phyloP scores from a whole-genome alignment of 257 asterid species.

The Schizonepeta tenuifolia region DNA sequence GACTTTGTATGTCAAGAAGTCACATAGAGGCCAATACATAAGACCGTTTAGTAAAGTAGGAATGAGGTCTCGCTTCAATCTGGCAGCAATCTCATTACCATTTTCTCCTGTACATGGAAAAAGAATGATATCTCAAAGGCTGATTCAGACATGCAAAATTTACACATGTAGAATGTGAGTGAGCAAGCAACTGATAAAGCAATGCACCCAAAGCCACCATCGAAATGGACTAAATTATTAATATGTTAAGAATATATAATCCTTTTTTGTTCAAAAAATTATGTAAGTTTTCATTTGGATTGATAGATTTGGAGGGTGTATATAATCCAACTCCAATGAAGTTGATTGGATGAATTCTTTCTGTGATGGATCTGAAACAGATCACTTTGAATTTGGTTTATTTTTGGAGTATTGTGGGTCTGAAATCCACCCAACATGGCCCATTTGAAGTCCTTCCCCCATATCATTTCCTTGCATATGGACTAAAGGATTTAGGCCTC shows the following conservation, averaged over 20 bases:
- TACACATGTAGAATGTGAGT: background rate
- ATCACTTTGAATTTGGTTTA: background rate
- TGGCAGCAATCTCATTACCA: slow-evolving; percentile 61
- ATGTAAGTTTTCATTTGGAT: background rate
- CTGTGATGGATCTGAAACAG: background rate
- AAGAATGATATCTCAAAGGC: slow-evolving; percentile 7
- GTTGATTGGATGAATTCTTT: background rate
- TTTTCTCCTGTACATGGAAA: slow-evolving; percentile 58
- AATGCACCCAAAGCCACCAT: background rate
- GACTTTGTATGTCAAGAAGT: slow-evolving; percentile 76
- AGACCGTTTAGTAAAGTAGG: slow-evolving; percentile 79
- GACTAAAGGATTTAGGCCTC: too few species aligned
- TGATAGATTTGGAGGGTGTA: background rate
- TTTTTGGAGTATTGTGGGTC: background rate
- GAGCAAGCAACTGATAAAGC: background rate
- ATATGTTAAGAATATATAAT: background rate
- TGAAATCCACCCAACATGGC: background rate
- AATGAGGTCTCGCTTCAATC: slow-evolving; percentile 81
- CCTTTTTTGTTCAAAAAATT: background rate
- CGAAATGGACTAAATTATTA: background rate
- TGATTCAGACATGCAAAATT: background rate
- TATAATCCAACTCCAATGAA: background rate
- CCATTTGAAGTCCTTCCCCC: background rate
- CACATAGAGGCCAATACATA: slow-evolving; percentile 87
- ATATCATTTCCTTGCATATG: background rate